Base-by-base conservation (phyloP, 164 flowering plant genomes). In the Macadamia tetraphylla region DNA sequence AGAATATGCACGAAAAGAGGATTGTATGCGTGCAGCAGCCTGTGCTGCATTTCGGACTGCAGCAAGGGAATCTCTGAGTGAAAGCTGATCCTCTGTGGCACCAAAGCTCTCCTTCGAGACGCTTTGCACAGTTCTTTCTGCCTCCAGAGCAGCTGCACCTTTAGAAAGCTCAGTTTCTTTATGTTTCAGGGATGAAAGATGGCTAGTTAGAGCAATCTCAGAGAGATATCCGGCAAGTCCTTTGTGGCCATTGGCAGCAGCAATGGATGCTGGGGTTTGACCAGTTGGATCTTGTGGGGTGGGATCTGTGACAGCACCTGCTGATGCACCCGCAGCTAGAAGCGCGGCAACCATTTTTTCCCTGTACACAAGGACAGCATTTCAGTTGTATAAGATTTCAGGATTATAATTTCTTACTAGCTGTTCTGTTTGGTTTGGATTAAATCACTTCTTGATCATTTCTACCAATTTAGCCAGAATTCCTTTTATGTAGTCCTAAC, bases 211-310 rank as follows among this genome's bases (percentile, higher is more conserved):
- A 46, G 89, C 90, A 71, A 83, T 70, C 81, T 95, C 98, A 32
- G 99, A 90, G 58, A 95, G 91, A 85, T 90, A 95, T 56, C 96
- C 99, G 1, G 99, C 98, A 66, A 95, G 88, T 70, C 99, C 99
- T 71, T 74, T 83, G 79, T 92, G 91, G 51, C 97, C 94, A 62
- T 75, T 68, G 65, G 79, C 71, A 29, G 85, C 87, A 67, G 99
- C 98, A 76, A 92, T 82, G 57, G 83, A 81, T 55, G 97, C 98
- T 42, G 98, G 77, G 30, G 88, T 87, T 83, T 76, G 82, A 23
- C 98, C 99, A 10, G 69, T 73, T 40, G 89, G 94, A 75, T 89
- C 92, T 68, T 77, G 82, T 29, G 89, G n/a, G 71, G 69, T 84
- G 55, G 99, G 99, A 80, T 95, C 99, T 60, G 99, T 87, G 73